Conservation (phyloP, 2,329 filamentous ascomycete genomes). For the Colletotrichum sansevieriae region DNA sequence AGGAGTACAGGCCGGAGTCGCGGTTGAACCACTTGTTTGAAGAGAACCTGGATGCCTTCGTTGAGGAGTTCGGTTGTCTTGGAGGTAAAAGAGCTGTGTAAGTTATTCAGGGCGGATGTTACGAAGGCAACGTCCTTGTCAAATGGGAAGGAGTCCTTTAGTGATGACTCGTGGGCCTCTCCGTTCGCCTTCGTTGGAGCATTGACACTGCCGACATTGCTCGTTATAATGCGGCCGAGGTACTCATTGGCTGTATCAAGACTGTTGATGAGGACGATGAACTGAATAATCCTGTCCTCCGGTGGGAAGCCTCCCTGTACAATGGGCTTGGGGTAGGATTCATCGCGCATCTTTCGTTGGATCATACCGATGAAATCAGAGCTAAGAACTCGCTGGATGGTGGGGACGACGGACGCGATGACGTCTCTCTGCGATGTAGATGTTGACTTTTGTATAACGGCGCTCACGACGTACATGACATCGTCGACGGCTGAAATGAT, state of each 20-base stretch:
- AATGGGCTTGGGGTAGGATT: slow-evolving; percentile 86
- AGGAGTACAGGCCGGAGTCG: slow-evolving; percentile 86
- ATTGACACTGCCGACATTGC: slow-evolving; percentile 66
- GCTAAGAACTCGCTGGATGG: slow-evolving; percentile 82
- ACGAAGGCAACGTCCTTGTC: slow-evolving; percentile 80
- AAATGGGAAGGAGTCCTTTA: slow-evolving; percentile 82
- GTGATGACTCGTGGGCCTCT: slow-evolving; percentile 55
- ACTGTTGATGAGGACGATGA: slow-evolving; percentile 95
- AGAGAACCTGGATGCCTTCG: slow-evolving; percentile 88
- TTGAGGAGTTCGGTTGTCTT: slow-evolving; percentile 87
- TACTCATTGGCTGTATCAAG: slow-evolving; percentile 94
- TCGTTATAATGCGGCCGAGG: slow-evolving; percentile 84
- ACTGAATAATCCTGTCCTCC: slow-evolving; percentile 88
- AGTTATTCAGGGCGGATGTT: slow-evolving; percentile 72
- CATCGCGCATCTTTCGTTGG: slow-evolving; percentile 96
- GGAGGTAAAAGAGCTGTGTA: slow-evolving; percentile 78
- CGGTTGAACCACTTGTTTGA: slow-evolving; percentile 87
- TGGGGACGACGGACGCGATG: slow-evolving; percentile 82
- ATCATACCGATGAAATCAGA: slow-evolving; percentile 97
- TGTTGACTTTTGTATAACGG: slow-evolving; percentile 87
- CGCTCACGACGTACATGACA: slow-evolving; percentile 99
- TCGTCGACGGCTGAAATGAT: slow-evolving; percentile 97
- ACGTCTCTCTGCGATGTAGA: slow-evolving; percentile 87
- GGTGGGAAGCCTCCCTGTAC: slow-evolving; percentile 86
- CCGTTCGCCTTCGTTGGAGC: slow-evolving; percentile 50